Evolutionary conservation across 495 filamentous ascomycete species (phyloP).

Genomic region (Trichoderma erinaceum): DNA sequence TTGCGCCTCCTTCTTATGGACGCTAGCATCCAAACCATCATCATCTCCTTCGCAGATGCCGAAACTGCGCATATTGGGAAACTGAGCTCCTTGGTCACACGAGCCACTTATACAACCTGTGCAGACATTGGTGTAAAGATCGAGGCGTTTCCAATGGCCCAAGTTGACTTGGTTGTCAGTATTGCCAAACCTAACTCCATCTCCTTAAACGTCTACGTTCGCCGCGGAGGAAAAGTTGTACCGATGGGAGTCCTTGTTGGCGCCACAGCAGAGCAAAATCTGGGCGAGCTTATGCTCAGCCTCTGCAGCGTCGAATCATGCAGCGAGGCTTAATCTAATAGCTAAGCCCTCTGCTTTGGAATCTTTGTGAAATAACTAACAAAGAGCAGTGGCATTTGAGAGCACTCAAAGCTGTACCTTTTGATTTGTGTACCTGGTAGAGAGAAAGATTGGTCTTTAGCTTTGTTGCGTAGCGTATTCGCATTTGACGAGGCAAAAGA

Average conservation of each 20-base stretch:
- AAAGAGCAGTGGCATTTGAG: conserved; percentile 24
- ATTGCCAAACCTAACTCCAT: conserved; percentile 19
- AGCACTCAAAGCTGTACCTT: conserved; percentile 26
- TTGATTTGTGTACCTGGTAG: conserved; percentile 26
- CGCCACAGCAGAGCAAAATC: background rate
- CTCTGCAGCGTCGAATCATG: conserved; percentile 5
- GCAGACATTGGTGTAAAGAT: no score
- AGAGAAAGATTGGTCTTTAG: conserved; percentile 24
- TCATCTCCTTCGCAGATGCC: conserved; percentile 36
- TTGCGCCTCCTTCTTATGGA: conserved; percentile 23
- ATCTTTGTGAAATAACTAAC: background rate
- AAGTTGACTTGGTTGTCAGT: conserved; percentile 24
- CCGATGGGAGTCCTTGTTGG: conserved; percentile 16
- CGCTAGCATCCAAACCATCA: conserved; percentile 27
- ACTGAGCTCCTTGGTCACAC: conserved; percentile 16
- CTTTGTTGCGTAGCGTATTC: conserved; percentile 23
- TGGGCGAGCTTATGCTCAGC: background rate
- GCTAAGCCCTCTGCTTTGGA: background rate
- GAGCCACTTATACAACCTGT: conserved; percentile 27
- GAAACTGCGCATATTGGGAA: conserved; percentile 25
- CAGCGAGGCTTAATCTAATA: background rate
- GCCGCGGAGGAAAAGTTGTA: background rate
- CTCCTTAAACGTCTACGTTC: conserved; percentile 15
- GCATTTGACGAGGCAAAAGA: conserved; percentile 26
- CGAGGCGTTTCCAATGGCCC: no score